Evolutionary conservation across 495 filamentous ascomycete genomes (phyloP), one percentile per base, ranked within the genome.

Genomic region (Annulohypoxylon moriforme): DNA sequence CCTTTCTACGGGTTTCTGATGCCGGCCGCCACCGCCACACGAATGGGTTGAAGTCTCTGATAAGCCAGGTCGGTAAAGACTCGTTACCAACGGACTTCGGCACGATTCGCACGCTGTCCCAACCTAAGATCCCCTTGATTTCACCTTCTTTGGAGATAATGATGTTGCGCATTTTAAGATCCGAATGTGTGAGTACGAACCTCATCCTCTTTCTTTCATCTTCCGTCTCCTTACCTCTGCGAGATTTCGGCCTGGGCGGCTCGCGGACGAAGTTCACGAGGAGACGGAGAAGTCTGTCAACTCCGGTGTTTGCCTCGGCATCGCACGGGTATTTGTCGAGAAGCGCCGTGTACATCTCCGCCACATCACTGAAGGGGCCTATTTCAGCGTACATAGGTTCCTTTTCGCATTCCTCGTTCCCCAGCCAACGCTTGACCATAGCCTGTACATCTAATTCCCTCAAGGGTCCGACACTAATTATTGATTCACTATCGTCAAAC

Each of bases 151-250:
- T 20, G 1, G 60, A 65, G 10, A 76, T 46, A 34, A 76, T 36
- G 11, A 76, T 61, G 46, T 76, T 29, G 6, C 61, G 74, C 67
- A 76, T 68, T 24, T 57, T 72, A 7, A 76, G 47, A 52, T 60
- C 56, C 18, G 71, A 52, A n/a, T 76, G 74, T 5, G 71, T 38
- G 7, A 76, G 61, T 4, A 76, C 74, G 44, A 76, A 76, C 40
- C 24, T 13, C 40, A 42, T 70, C 22, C 52, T 62, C 59, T 58
- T 56, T 11, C 59, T 61, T 27, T 18, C 20, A 1, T 31, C 55
- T 7, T 31, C 59, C 42, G 14, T 61, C 16, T 31, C 62, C 31
- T 66, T 40, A 3, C 57, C 56, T 10, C 20, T 55, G 29, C 1
- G 14, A 14, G 42, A 50, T 6, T 20, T 53, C 18, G 53, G 9